A percentile compares a stretch with the other conserved stretches of the same genome.
phyloP scores from a whole-genome alignment of 257 asterid genomes.

The Salvia rosmarinus region DNA sequence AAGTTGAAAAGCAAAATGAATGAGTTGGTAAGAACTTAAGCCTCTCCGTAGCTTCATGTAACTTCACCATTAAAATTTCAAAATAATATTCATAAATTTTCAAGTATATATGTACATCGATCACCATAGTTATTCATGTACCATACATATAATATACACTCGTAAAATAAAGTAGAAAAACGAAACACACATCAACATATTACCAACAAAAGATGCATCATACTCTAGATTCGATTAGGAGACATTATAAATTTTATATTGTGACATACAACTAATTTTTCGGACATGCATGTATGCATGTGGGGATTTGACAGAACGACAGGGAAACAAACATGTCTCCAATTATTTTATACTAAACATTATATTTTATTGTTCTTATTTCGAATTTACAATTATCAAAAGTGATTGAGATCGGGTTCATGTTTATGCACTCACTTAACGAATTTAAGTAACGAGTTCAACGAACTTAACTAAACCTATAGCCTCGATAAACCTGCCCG shows the following conservation, averaged over 20 bases:
- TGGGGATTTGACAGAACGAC: constrained; percentile 32
- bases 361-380: neutral
- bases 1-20: too few species aligned
- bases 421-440: constrained; percentile 28
- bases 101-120: too few species aligned
- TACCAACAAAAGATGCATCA: constrained; percentile 21
- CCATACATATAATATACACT: neutral
- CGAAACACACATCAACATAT: constrained; percentile 1
- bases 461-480: constrained; percentile 40
- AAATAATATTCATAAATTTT: too few species aligned
- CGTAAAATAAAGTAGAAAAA: neutral
- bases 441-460: constrained; percentile 12
- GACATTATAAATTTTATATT: constrained; percentile 5
- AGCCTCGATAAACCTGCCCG: neutral
- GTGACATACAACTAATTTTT: neutral
- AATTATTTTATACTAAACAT: constrained; percentile 1
- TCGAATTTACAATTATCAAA: neutral
- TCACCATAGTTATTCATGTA: too few species aligned
- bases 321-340: constrained; percentile 40
- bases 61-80: too few species aligned
- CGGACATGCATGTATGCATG: constrained; percentile 34
- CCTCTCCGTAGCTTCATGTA: too few species aligned
- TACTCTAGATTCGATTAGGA: constrained; percentile 26
- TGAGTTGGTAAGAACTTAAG: too few species aligned
- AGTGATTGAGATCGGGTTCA: constrained; percentile 8